phyloP scores from a whole-genome alignment of 2,329 filamentous ascomycete genomes.

The Fonsecaea erecta region DNA sequence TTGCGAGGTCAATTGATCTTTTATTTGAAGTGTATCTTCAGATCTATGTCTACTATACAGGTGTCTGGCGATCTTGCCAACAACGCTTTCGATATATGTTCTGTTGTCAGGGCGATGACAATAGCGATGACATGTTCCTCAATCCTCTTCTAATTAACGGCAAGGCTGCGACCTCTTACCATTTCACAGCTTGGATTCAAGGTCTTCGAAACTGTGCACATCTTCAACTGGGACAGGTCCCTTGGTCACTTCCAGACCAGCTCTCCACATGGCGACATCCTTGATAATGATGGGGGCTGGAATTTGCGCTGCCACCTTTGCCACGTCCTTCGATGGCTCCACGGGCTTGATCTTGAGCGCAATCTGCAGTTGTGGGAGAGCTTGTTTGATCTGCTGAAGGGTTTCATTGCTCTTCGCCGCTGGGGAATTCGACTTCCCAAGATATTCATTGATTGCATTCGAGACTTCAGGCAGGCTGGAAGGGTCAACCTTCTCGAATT shows the following conservation, averaged over 20 bases:
- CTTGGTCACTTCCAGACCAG: constrained; percentile 70
- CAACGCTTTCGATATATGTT: constrained; percentile 27
- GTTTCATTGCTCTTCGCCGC: constrained; percentile 57
- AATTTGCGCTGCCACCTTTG: constrained; percentile 49
- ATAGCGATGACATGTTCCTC: not conserved
- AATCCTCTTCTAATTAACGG: not conserved
- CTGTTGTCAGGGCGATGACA: not conserved
- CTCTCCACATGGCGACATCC: constrained; percentile 81
- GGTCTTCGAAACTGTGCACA: constrained; percentile 82
- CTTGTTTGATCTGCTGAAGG: constrained; percentile 55
- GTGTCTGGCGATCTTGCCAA: constrained; percentile 12
- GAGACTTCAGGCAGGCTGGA: constrained; percentile 57
- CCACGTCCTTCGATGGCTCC: constrained; percentile 39
- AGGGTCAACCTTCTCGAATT: constrained; percentile 53
- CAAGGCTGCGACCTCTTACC: not conserved
- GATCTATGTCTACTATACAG: constrained; percentile 14
- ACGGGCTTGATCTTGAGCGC: constrained; percentile 51
- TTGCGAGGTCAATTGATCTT: not conserved
- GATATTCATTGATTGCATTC: constrained; percentile 54
- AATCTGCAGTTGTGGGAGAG: constrained; percentile 52
- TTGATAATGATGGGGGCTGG: constrained; percentile 65
- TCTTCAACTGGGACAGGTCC: constrained; percentile 76
- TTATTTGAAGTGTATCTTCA: not conserved
- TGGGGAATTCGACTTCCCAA: constrained; percentile 56
- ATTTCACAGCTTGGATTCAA: constrained; percentile 75